These are phyloP conservation scores for Kwoniella pini DNA, from an alignment of 768 basidiomycete species.

Conservation along the genomic window DNA sequence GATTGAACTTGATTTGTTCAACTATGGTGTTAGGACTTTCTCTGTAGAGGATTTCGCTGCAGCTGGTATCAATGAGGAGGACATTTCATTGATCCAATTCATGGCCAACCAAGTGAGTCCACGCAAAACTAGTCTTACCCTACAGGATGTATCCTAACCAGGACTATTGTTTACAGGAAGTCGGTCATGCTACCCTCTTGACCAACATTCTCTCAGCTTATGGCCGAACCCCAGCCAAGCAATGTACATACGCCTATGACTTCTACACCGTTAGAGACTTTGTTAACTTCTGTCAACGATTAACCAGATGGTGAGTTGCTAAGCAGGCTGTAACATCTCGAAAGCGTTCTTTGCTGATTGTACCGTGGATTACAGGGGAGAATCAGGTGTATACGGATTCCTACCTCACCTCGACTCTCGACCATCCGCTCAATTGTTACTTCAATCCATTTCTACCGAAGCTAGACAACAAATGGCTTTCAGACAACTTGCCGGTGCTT, in stretches of 20 bases:
- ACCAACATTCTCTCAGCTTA: slow-evolving; percentile 60
- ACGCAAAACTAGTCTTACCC: no score
- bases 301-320: slow-evolving; percentile 55
- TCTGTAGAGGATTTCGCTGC: slow-evolving; percentile 62
- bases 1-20: slow-evolving; percentile 65
- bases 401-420: slow-evolving; percentile 66
- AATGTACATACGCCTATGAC: slow-evolving; percentile 63
- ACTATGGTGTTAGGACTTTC: slow-evolving; percentile 63
- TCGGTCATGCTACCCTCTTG: slow-evolving; percentile 64
- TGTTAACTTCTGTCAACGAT: slow-evolving; percentile 64
- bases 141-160: slow-evolving; percentile 37
- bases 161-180: slow-evolving; percentile 60
- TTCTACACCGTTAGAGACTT: slow-evolving; percentile 64
- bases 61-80: slow-evolving; percentile 61
- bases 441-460: slow-evolving; percentile 65
- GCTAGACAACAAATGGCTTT: slow-evolving; percentile 68
- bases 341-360: not conserved
- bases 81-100: slow-evolving; percentile 63
- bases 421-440: slow-evolving; percentile 60
- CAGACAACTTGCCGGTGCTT: slow-evolving; percentile 63
- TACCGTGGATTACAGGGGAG: slow-evolving; percentile 57
- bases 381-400: slow-evolving; percentile 67
- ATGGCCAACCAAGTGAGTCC: slow-evolving; percentile 58
- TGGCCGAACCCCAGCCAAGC: slow-evolving; percentile 49
- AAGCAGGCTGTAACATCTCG: not conserved